These are phyloP conservation scores for Yarrowia sp. DNA, from an alignment of 805 yeast genomes.

Conservation along the genomic window DNA sequence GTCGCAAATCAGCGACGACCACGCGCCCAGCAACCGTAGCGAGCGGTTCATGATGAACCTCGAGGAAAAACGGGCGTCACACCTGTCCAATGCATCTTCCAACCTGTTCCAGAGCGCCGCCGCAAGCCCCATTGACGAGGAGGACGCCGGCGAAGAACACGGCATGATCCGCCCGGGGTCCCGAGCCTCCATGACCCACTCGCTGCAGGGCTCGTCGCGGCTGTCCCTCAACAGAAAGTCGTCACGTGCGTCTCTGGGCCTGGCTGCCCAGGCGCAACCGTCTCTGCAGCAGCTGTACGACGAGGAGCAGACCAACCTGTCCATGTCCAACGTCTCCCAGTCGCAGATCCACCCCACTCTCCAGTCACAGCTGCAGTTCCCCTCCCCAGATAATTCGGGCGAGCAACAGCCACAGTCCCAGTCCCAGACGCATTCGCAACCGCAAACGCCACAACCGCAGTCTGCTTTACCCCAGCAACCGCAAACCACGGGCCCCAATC, in stretches of 20 bases:
- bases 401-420: neutral
- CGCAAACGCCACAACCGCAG: neutral
- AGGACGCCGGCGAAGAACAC: slow-evolving; percentile 6
- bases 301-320: slow-evolving; percentile 26
- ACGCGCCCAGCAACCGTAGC: slow-evolving; percentile 40
- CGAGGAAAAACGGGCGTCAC: slow-evolving; percentile 28
- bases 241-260: slow-evolving; percentile 23
- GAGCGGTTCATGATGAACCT: slow-evolving; percentile 34
- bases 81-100: slow-evolving; percentile 29
- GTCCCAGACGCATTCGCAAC: slow-evolving; percentile 1
- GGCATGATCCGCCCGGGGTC: slow-evolving; percentile 31
- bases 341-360: slow-evolving; percentile 18
- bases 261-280: slow-evolving; percentile 20
- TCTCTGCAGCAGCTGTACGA: slow-evolving; percentile 28
- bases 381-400: slow-evolving; percentile 12
- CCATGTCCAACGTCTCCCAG: slow-evolving; percentile 17
- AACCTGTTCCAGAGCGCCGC: slow-evolving; percentile 26
- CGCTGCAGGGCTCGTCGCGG: slow-evolving; percentile 14
- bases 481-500: neutral
- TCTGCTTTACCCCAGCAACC: neutral
- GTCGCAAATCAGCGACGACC: slow-evolving; percentile 44
- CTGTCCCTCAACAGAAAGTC: slow-evolving; percentile 16
- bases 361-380: slow-evolving; percentile 27
- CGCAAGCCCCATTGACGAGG: slow-evolving; percentile 7
- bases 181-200: slow-evolving; percentile 20